Evolutionary conservation across 1,284 basidiomycete species (phyloP).

Genomic region (Inonotus hispidus): DNA sequence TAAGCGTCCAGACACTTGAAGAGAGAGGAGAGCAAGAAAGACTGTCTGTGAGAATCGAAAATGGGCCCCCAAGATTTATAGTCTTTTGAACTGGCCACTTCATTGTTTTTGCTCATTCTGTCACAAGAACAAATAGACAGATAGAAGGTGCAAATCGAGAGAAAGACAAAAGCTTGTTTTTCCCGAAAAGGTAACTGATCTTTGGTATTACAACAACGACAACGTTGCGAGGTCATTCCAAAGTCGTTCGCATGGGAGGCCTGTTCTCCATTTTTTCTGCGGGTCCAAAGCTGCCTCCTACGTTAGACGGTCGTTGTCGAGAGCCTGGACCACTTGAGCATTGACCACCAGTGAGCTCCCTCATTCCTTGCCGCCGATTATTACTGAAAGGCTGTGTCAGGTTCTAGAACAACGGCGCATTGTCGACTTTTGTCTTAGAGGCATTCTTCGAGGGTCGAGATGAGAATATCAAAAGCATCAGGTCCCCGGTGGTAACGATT

Average conservation of each 20-base stretch:
- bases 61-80: background rate
- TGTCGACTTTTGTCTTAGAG: background rate
- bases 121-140: background rate
- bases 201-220: background rate
- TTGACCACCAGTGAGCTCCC: background rate
- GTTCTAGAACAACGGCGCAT: background rate
- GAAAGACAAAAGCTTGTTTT: constrained; percentile 6
- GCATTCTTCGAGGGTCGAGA: background rate
- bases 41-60: background rate
- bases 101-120: background rate
- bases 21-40: background rate
- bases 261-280: background rate
- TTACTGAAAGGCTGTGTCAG: background rate
- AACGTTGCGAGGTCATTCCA: constrained; percentile 9
- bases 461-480: no score
- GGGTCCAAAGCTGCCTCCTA: background rate
- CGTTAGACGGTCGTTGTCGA: background rate
- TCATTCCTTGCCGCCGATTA: background rate
- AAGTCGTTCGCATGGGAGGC: background rate
- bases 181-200: background rate
- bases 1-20: background rate
- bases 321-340: background rate
- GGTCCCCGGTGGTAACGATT: no score
- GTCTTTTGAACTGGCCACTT: background rate
- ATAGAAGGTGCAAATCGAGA: background rate